These are phyloP conservation scores for Vicia villosa DNA, from an alignment of 306 rosid species.

Conservation along the genomic window DNA sequence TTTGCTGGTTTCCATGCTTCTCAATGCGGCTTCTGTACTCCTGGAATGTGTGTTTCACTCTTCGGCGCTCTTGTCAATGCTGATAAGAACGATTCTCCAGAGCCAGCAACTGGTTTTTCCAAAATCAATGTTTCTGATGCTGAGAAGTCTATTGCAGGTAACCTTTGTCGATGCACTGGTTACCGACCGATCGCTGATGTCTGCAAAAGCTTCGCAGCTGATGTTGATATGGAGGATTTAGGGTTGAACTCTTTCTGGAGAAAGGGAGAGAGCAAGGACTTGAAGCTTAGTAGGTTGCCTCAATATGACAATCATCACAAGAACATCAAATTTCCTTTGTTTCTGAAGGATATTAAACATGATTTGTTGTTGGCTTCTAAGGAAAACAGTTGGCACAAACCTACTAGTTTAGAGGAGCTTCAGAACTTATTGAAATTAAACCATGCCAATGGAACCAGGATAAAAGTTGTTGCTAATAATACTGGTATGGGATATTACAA, in stretches of 20 bases:
- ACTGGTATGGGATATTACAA: conserved; percentile 66
- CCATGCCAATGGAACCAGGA: conserved; percentile 14
- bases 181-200: conserved; percentile 88
- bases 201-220: conserved; percentile 86
- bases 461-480: conserved; percentile 36
- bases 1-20: conserved; percentile 85
- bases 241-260: conserved; percentile 85
- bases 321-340: conserved; percentile 59
- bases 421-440: conserved; percentile 27
- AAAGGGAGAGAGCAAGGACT: conserved; percentile 56
- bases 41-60: conserved; percentile 90
- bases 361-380: conserved; percentile 34
- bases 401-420: conserved; percentile 32
- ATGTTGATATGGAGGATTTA: conserved; percentile 87
- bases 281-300: conserved; percentile 55
- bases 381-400: conserved; percentile 38
- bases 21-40: conserved; percentile 95
- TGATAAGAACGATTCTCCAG: conserved; percentile 53
- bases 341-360: conserved; percentile 57
- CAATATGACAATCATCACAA: conserved; percentile 44
- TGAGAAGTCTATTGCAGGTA: conserved; percentile 79
- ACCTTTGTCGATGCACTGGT: conserved; percentile 96
- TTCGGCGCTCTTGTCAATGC: conserved; percentile 71
- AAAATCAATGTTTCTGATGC: conserved; percentile 72
- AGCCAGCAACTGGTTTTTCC: conserved; percentile 73